Percentiles rank a stretch among this genome's conserved stretches.
These are phyloP conservation scores for Rosa lucieae DNA, from an alignment of 306 rosid species.

Conservation along the genomic window DNA sequence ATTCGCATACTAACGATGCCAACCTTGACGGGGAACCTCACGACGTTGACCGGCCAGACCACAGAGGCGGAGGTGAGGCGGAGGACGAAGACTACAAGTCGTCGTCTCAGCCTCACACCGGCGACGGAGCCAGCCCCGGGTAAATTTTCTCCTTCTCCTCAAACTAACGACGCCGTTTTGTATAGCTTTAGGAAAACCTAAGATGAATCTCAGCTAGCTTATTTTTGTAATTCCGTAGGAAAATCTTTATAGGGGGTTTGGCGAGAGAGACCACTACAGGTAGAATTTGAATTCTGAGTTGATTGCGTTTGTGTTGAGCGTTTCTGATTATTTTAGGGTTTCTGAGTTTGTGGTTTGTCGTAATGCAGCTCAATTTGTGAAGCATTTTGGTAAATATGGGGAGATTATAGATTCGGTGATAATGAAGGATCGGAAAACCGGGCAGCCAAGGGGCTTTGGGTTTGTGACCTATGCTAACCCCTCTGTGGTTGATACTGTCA, in stretches of 20 bases:
- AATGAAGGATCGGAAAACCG: slow-evolving; percentile 93
- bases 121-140: slow-evolving; percentile 99
- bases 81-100: slow-evolving; percentile 53
- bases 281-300: slow-evolving; percentile 37
- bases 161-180: neutral
- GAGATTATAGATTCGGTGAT: slow-evolving; percentile 85
- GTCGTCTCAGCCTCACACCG: slow-evolving; percentile 59
- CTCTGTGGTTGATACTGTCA: slow-evolving; percentile 86
- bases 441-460: slow-evolving; percentile 95
- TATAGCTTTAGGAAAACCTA: neutral
- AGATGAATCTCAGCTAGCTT: slow-evolving; percentile 23
- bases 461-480: slow-evolving; percentile 84
- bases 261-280: slow-evolving; percentile 93
- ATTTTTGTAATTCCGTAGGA: slow-evolving; percentile 68
- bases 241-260: slow-evolving; percentile 95
- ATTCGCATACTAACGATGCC: slow-evolving; percentile 48
- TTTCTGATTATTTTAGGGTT: slow-evolving; percentile 13
- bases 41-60: slow-evolving; percentile 46
- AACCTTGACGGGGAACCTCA: slow-evolving; percentile 47
- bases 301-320: neutral
- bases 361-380: slow-evolving; percentile 75
- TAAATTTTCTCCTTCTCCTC: slow-evolving; percentile 19
- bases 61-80: slow-evolving; percentile 43
- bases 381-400: slow-evolving; percentile 85
- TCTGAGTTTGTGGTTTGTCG: slow-evolving; percentile 9